Percentiles rank a stretch among this genome's conserved stretches.
Evolutionary conservation across 305 asterid species (phyloP).

Genomic region (Solanum hybrid): DNA sequence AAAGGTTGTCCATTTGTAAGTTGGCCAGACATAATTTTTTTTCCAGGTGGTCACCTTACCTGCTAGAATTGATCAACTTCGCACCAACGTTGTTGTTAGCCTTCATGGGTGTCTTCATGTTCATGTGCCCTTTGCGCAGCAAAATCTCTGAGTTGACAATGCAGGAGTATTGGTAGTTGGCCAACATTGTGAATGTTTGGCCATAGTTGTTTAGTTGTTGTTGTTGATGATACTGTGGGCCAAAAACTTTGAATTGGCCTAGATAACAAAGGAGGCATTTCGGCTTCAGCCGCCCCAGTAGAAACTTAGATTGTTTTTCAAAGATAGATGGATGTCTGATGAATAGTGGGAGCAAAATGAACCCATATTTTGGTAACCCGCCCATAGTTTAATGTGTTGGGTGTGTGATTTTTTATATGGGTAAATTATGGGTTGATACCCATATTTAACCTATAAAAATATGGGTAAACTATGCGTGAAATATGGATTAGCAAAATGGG

Average conservation of each 20-base stretch:
- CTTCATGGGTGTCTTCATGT: slow-evolving; percentile 80
- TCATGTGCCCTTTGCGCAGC: slow-evolving; percentile 70
- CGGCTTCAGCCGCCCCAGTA: neutral
- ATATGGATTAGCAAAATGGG: too few species aligned
- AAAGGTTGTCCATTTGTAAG: neutral
- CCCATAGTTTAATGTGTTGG: too few species aligned
- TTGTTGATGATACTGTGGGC: neutral
- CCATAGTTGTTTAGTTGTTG: neutral
- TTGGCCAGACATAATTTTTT: neutral
- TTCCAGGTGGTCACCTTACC: slow-evolving; percentile 72
- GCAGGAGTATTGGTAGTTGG: neutral
- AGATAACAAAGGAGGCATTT: neutral
- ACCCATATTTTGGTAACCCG: too few species aligned
- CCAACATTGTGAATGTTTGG: neutral
- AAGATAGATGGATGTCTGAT: too few species aligned
- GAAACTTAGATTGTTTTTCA: neutral
- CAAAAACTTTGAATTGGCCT: neutral
- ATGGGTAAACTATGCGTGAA: too few species aligned
- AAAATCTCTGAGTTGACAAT: slow-evolving; percentile 12
- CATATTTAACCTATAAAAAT: too few species aligned
- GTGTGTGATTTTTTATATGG: too few species aligned
- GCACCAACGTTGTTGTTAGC: slow-evolving; percentile 81
- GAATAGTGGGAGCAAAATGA: too few species aligned
- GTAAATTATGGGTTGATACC: too few species aligned
- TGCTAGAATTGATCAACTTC: slow-evolving; percentile 70